phyloP scores from a whole-genome alignment of 1,284 basidiomycete species.

The Xerocomus alliaceus region DNA sequence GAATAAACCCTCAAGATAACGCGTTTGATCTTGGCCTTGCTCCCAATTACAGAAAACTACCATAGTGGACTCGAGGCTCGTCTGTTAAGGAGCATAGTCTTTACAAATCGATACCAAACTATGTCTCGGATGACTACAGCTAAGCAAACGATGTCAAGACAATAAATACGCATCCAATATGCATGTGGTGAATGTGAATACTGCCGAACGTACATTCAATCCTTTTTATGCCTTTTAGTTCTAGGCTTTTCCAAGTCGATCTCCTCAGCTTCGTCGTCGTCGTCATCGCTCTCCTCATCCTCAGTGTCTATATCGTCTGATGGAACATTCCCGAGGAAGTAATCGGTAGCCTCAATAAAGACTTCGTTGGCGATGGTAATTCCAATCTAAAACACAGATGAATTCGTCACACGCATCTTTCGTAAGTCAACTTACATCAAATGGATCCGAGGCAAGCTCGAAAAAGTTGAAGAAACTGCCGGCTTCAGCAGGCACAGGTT shows the following conservation, averaged over 20 bases:
- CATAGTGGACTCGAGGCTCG: neutral
- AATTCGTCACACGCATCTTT: constrained; percentile 4
- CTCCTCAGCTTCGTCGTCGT: constrained; percentile 76
- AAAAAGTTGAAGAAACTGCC: constrained; percentile 93
- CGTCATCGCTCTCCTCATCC: constrained; percentile 67
- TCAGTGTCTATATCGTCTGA: constrained; percentile 67
- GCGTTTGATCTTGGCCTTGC: no score
- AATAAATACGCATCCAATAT: constrained; percentile 40
- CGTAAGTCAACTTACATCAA: constrained; percentile 61
- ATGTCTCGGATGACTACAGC: constrained; percentile 9
- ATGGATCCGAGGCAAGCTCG: constrained; percentile 67
- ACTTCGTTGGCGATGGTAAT: constrained; percentile 74
- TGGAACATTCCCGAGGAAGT: constrained; percentile 71
- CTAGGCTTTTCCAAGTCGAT: constrained; percentile 84
- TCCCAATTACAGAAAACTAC: neutral
- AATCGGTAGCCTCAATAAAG: constrained; percentile 79
- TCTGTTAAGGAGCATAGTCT: neutral
- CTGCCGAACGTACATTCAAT: constrained; percentile 46
- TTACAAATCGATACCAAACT: constrained; percentile 3
- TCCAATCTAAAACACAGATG: constrained; percentile 62
- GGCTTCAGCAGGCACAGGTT: constrained; percentile 65
- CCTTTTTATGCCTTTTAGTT: constrained; percentile 70
- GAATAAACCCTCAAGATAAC: no score
- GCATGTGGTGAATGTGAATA: constrained; percentile 16
- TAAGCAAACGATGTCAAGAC: constrained; percentile 21